Base-by-base conservation (phyloP, 441 rosid genomes). In the Macaranga tanarius region DNA sequence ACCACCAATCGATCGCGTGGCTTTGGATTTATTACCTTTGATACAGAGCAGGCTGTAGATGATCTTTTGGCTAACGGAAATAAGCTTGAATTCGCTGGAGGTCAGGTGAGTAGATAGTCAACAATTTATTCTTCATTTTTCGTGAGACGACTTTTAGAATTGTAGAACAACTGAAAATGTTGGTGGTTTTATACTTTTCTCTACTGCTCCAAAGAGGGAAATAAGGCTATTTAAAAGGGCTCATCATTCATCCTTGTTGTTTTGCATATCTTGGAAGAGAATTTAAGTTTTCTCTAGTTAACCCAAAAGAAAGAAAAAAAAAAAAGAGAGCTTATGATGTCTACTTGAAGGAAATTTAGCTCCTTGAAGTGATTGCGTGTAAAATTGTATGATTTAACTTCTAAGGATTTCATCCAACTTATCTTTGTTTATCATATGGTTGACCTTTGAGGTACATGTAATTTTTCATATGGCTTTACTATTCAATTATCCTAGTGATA, bases 11-110 rank as follows among this genome's bases (percentile, higher is more conserved):
- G 90, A 31, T 90, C 98, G 50, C 84, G 97, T 60, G 96, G 96
- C 58, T 95, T 95, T 82, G 97, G 97, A 62, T 95, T 95, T 87
- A 81, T 92, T 60, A 85, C 86, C 67, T 95, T 88, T 83, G 95
- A 95, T 67, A 76, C 80, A 8, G 99, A 95, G 67, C 90, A 88
- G 62, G 89, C 86, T 60, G 96, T 95, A 20, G 98, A 95, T 80
- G 92, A 91, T 72, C 65, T 95, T 62, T 79, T 95, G 78, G 85
- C 90, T n/a, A 85, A 83, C 70, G 98, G 98, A 57, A 90, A 89
- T 81, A 91, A 84, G 90, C 80, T 95, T 65, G 97, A 92, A 72
- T 78, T 95, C 85, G 91, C 86, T 1, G 96, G 94, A 73, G 83
- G 88, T 81, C 89, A 88, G 98, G 98, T 92, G 78, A 85, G 84